Conservation (phyloP, 257 asterid genomes). For the Henckelia pumila region DNA sequence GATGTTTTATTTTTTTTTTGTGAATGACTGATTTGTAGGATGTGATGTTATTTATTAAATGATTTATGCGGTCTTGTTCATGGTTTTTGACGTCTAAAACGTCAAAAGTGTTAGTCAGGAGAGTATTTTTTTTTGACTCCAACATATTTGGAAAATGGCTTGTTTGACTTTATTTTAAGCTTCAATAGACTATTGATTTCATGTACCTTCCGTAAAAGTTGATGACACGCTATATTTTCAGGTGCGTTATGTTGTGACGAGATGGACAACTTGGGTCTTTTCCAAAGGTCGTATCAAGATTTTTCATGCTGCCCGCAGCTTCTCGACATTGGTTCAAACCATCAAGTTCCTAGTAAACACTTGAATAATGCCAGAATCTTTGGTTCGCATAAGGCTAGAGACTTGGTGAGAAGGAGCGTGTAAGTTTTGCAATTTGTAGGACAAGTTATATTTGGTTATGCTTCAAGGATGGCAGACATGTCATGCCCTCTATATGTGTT, state of each 20-base stretch:
- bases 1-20: no score
- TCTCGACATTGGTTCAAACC: slow-evolving; percentile 1
- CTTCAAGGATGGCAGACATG: slow-evolving; percentile 15
- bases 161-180: no score
- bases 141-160: no score
- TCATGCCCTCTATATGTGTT: not conserved
- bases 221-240: not conserved
- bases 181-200: no score
- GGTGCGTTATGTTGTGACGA: not conserved
- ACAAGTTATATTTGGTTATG: slow-evolving; percentile 2
- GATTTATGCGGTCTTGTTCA: no score
- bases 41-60: no score
- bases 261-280: slow-evolving; percentile 11
- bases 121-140: no score
- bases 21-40: no score
- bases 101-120: no score
- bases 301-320: slow-evolving; percentile 2
- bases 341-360: slow-evolving; percentile 21
- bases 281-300: not conserved
- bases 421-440: slow-evolving; percentile 10
- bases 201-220: no score
- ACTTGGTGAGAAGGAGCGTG: not conserved
- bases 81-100: no score
- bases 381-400: not conserved
- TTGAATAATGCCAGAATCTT: not conserved